A percentile compares a stretch with the other conserved stretches of the same genome.
These are phyloP conservation scores for Dovyalis caffra DNA, from an alignment of 345 rosid species.

Conservation along the genomic window DNA sequence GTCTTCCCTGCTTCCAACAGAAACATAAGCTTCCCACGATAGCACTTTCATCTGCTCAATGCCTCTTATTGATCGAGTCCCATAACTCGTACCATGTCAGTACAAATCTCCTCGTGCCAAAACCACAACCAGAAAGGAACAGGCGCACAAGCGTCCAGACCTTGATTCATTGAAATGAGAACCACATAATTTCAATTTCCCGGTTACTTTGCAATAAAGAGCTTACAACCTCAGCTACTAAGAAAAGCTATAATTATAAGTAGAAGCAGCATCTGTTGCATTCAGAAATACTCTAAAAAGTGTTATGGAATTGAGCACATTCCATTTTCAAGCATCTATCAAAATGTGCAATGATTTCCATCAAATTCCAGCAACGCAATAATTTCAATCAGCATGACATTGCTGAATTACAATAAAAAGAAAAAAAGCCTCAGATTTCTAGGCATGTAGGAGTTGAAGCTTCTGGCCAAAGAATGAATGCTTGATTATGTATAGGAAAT, in stretches of 20 bases:
- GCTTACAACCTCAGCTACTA: not conserved
- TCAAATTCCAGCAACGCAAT: constrained; percentile 13
- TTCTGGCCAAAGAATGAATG: constrained; percentile 32
- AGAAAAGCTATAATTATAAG: not conserved
- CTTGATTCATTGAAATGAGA: not conserved
- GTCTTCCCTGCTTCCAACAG: not conserved
- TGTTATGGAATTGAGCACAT: not conserved
- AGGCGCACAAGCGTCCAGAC: not conserved
- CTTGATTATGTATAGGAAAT: constrained; percentile 26
- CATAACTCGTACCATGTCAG: not conserved
- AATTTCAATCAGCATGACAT: constrained; percentile 13
- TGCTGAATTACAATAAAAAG: not conserved
- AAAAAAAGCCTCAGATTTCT: constrained; percentile 6
- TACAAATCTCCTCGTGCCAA: not conserved
- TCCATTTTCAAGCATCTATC: constrained; percentile 6
- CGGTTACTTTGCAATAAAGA: not conserved
- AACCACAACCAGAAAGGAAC: not conserved
- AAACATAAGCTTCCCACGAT: not conserved
- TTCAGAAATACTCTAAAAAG: not conserved
- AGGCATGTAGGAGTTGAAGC: not conserved
- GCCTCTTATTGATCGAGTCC: not conserved
- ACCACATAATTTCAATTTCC: not conserved
- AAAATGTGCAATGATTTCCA: constrained; percentile 4
- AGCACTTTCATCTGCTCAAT: not conserved
- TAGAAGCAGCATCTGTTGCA: not conserved